Percentiles rank a stretch among this genome's conserved stretches.
phyloP scores from a whole-genome alignment of 192 early-diverging fungal genomes.

The Mortierella claussenii region DNA sequence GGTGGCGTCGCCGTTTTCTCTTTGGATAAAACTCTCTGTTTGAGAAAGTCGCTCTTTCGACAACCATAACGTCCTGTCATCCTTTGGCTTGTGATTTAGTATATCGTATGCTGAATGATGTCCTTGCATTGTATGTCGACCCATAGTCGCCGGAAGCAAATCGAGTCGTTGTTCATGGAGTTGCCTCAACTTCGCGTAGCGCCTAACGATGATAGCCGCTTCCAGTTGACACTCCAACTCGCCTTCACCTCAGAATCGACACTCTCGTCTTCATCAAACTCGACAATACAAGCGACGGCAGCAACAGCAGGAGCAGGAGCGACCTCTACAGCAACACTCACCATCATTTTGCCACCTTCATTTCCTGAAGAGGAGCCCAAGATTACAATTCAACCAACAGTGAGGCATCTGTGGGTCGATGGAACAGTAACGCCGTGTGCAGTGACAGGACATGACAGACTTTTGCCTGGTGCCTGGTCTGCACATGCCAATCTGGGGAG shows the following conservation, averaged over 20 bases:
- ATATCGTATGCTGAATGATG: too few species aligned
- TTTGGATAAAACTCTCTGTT: too few species aligned
- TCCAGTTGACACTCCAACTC: slow-evolving; percentile 24
- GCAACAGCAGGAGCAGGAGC: background rate
- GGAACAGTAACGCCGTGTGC: slow-evolving; percentile 34
- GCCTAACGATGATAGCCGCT: slow-evolving; percentile 42
- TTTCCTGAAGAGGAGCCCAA: slow-evolving; percentile 67
- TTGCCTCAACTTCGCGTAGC: slow-evolving; percentile 23
- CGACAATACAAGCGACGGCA: slow-evolving; percentile 5
- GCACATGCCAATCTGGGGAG: slow-evolving; percentile 57
- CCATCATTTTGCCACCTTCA: slow-evolving; percentile 56
- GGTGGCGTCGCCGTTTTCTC: too few species aligned
- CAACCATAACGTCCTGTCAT: too few species aligned
- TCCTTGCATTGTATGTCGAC: too few species aligned
- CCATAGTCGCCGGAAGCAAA: slow-evolving; percentile 47
- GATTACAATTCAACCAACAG: slow-evolving; percentile 59
- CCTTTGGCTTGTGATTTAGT: too few species aligned
- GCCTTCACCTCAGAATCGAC: slow-evolving; percentile 18
- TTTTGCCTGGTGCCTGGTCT: slow-evolving; percentile 55
- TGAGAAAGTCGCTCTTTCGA: too few species aligned
- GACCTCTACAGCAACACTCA: slow-evolving; percentile 24
- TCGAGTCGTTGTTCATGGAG: slow-evolving; percentile 41
- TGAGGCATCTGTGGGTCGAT: slow-evolving; percentile 68
- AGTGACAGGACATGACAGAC: slow-evolving; percentile 59
- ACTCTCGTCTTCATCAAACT: slow-evolving; percentile 7